Percentiles rank a stretch among this genome's conserved stretches.
Conservation (phyloP, 169 alveolate species). For the Plasmodium sp. region DNA sequence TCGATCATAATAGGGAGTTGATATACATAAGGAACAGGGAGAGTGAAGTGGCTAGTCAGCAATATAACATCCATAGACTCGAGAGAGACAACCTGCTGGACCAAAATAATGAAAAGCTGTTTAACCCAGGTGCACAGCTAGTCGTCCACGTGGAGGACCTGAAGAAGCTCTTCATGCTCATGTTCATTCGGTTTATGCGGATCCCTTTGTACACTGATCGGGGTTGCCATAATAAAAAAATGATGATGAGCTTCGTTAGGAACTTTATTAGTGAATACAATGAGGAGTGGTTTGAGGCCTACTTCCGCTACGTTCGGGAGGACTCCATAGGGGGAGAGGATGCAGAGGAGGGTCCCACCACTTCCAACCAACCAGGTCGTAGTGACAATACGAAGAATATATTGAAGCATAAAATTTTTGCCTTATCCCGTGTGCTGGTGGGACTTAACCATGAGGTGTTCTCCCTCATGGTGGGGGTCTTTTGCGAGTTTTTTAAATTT, state of each 20-base stretch:
- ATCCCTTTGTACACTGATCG: conserved; percentile 8
- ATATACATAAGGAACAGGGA: conserved; percentile 26
- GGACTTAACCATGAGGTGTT: conserved; percentile 35
- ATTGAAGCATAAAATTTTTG: not conserved
- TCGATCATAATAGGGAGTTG: conserved; percentile 40
- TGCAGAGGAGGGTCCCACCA: not conserved
- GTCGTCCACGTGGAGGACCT: conserved; percentile 4
- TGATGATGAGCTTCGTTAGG: conserved; percentile 8
- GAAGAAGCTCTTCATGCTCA: conserved; percentile 15
- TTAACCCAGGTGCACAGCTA: not conserved
- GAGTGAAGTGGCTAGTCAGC: not conserved
- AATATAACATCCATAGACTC: conserved; percentile 2
- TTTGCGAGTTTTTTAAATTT: conserved; percentile 28
- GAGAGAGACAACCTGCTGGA: conserved; percentile 26
- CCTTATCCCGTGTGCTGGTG: not conserved
- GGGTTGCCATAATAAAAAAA: not conserved
- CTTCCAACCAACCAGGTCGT: not conserved
- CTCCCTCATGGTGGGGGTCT: conserved; percentile 4
- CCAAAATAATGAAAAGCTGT: conserved; percentile 1
- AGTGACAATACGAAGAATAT: not conserved
- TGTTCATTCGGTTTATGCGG: conserved; percentile 18
- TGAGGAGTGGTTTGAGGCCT: conserved; percentile 43
- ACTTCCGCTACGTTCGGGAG: not conserved
- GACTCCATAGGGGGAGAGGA: not conserved
- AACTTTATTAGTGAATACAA: conserved; percentile 21